phyloP scores from a whole-genome alignment of 148 eudicot genomes.

The Rhododendron vialii region DNA sequence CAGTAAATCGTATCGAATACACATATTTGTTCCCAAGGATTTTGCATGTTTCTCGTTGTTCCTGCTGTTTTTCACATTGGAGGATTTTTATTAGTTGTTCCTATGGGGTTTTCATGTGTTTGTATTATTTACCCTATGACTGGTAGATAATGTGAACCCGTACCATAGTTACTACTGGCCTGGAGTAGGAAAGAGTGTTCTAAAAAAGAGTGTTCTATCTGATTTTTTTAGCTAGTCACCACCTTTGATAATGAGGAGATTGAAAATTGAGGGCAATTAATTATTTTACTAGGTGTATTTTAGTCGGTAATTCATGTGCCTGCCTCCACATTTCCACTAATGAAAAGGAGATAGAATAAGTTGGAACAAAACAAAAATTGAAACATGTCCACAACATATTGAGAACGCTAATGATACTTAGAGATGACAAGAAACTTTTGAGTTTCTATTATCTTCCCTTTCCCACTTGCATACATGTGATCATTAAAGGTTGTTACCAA shows the following conservation, averaged over 20 bases:
- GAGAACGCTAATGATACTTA: neutral
- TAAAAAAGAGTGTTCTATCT: no score
- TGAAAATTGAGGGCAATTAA: neutral
- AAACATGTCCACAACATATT: neutral
- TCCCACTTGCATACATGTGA: neutral
- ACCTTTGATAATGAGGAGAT: neutral
- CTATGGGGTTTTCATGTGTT: neutral
- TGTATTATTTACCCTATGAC: neutral
- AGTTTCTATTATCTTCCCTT: neutral
- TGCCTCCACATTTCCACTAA: neutral
- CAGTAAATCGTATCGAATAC: neutral
- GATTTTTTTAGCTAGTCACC: neutral
- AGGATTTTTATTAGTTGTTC: neutral
- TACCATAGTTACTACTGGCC: neutral
- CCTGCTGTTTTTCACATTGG: neutral
- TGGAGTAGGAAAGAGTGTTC: neutral
- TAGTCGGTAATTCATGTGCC: neutral
- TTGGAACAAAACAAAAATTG: neutral
- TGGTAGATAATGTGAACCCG: neutral
- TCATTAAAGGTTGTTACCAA: neutral
- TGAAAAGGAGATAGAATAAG: neutral
- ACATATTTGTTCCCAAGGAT: neutral
- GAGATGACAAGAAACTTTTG: neutral
- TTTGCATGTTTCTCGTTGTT: neutral
- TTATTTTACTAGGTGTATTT: neutral